Evolutionary conservation across 495 filamentous ascomycete genomes (phyloP).

Genomic region (Penicillium subrubescens): DNA sequence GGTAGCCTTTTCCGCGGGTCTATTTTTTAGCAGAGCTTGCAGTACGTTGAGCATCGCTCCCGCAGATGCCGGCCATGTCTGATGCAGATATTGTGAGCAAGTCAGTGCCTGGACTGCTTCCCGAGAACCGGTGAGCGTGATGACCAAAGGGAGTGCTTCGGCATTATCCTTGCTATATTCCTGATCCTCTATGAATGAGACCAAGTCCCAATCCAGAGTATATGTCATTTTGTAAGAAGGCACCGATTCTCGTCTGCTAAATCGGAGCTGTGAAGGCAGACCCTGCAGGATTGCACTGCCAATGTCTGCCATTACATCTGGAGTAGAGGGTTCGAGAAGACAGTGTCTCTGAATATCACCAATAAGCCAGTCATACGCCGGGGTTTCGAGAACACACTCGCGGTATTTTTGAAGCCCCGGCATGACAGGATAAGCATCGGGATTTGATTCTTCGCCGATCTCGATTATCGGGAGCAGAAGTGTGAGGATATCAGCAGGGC

Average conservation of each 20-base stretch:
- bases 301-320: neutral
- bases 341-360: constrained; percentile 2
- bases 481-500: neutral
- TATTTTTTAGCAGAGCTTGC: neutral
- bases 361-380: constrained; percentile 5
- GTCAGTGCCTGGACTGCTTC: neutral
- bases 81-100: constrained; percentile 1
- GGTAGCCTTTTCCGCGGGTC: neutral
- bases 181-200: neutral
- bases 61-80: constrained; percentile 1
- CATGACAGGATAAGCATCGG: neutral
- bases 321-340: neutral
- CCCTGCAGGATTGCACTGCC: neutral
- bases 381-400: neutral
- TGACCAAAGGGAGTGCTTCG: constrained; percentile 1
- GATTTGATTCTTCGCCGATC: neutral
- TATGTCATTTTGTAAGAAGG: constrained; percentile 1
- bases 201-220: neutral
- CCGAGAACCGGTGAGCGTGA: neutral
- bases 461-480: neutral
- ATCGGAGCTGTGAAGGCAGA: neutral
- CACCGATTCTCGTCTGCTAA: neutral
- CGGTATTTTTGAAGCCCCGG: neutral
- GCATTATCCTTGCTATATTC: neutral
- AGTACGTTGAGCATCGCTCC: neutral